Conservation (phyloP, 1,284 basidiomycete species). For the Gymnopus androsaceus region DNA sequence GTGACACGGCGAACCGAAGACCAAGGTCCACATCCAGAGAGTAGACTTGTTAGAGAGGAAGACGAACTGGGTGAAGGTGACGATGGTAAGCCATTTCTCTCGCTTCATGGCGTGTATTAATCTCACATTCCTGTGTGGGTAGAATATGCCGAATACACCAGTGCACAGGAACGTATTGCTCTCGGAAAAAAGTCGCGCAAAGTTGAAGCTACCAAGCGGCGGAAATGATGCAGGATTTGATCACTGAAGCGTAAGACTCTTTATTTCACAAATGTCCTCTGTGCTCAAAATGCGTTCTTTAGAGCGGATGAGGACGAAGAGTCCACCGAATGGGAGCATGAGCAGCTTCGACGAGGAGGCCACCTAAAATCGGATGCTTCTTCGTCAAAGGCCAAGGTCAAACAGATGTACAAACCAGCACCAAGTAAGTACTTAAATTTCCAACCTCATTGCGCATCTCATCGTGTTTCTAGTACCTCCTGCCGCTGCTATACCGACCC, state of each 20-base stretch:
- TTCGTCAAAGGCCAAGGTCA: slow-evolving; percentile 34
- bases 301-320: slow-evolving; percentile 90
- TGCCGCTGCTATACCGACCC: slow-evolving; percentile 55
- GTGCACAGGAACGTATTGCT: slow-evolving; percentile 82
- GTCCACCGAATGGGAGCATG: slow-evolving; percentile 86
- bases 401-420: slow-evolving; percentile 70
- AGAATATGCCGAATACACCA: slow-evolving; percentile 92
- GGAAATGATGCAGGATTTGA: slow-evolving; percentile 85
- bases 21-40: slow-evolving; percentile 86
- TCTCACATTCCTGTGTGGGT: slow-evolving; percentile 3
- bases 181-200: slow-evolving; percentile 86
- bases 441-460: slow-evolving; percentile 13
- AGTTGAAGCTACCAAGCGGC: slow-evolving; percentile 68
- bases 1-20: slow-evolving; percentile 56
- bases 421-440: slow-evolving; percentile 60
- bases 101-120: not conserved
- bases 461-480: slow-evolving; percentile 54
- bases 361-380: slow-evolving; percentile 37
- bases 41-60: slow-evolving; percentile 85
- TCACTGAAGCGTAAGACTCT: slow-evolving; percentile 77
- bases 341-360: slow-evolving; percentile 81
- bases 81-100: slow-evolving; percentile 83
- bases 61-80: slow-evolving; percentile 93
- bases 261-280: slow-evolving; percentile 2
- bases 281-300: slow-evolving; percentile 19